phyloP scores from a whole-genome alignment of 116 monocot species.

The Papilionanthe hybrid region DNA sequence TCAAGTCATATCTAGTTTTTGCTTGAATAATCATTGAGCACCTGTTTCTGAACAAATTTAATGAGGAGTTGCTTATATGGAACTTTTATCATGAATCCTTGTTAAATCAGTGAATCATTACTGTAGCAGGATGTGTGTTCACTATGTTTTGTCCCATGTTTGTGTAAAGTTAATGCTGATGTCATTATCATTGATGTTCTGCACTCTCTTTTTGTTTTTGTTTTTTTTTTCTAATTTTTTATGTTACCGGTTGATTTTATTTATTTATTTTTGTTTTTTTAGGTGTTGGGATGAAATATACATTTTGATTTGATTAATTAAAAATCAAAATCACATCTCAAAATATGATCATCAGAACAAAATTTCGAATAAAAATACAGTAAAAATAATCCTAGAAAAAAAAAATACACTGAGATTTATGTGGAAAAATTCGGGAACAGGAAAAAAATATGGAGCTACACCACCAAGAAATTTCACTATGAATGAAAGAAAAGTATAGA shows the following conservation, averaged over 20 bases:
- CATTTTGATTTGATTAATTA: no score
- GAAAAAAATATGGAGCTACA: no score
- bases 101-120: neutral
- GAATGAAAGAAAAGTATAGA: no score
- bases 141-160: neutral
- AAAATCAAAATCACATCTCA: no score
- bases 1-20: neutral
- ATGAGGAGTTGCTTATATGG: neutral
- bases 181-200: neutral
- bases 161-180: neutral
- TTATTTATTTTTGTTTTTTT: neutral
- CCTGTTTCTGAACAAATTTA: no score
- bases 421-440: no score
- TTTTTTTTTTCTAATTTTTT: neutral
- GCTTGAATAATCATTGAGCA: neutral
- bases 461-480: no score
- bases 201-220: neutral
- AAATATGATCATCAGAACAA: no score
- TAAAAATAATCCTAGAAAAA: no score
- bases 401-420: no score
- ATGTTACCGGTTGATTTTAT: neutral
- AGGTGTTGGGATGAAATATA: no score
- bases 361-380: no score
- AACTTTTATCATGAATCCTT: neutral
- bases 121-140: neutral